phyloP scores from a whole-genome alignment of 163 green algal genomes.

The Volvox carteri region DNA sequence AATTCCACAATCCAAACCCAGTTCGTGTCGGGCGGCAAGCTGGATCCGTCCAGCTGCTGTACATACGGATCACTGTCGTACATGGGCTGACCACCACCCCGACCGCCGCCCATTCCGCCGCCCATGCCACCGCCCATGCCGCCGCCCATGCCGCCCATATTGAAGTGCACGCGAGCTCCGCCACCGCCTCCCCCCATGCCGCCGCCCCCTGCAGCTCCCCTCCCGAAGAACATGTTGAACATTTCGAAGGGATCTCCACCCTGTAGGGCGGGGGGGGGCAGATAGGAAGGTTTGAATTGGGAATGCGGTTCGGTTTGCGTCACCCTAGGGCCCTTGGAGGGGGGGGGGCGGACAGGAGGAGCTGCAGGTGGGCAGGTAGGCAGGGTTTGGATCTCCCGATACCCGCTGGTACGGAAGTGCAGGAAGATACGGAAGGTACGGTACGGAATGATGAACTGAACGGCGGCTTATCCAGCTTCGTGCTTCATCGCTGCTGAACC shows the following conservation, averaged over 20 bases:
- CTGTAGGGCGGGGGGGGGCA: slow-evolving; percentile 31
- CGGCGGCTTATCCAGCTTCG: no score
- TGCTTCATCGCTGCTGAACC: no score
- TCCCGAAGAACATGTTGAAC: slow-evolving; percentile 89
- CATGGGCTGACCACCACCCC: slow-evolving; percentile 58
- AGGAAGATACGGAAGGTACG: no score
- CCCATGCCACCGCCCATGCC: slow-evolving; percentile 54
- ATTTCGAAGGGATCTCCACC: slow-evolving; percentile 86
- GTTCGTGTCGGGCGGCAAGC: slow-evolving; percentile 69
- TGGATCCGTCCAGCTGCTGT: slow-evolving; percentile 61
- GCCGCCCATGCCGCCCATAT: slow-evolving; percentile 58
- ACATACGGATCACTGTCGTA: slow-evolving; percentile 77
- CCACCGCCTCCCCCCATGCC: slow-evolving; percentile 65
- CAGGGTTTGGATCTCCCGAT: no score
- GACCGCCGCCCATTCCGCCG: slow-evolving; percentile 55
- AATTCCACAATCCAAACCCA: slow-evolving; percentile 89
- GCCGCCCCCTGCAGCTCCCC: slow-evolving; percentile 56
- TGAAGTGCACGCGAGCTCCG: slow-evolving; percentile 57
- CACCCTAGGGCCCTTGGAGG: no score
- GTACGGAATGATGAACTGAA: no score
- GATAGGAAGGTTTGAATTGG: no score
- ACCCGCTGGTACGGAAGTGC: no score
- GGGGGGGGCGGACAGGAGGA: no score
- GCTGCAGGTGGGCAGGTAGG: no score
- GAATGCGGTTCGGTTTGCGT: no score